Evolutionary conservation across 495 filamentous ascomycete species (phyloP), one percentile per base, ranked within the genome.

Genomic region (Penicillium crystallinum): DNA sequence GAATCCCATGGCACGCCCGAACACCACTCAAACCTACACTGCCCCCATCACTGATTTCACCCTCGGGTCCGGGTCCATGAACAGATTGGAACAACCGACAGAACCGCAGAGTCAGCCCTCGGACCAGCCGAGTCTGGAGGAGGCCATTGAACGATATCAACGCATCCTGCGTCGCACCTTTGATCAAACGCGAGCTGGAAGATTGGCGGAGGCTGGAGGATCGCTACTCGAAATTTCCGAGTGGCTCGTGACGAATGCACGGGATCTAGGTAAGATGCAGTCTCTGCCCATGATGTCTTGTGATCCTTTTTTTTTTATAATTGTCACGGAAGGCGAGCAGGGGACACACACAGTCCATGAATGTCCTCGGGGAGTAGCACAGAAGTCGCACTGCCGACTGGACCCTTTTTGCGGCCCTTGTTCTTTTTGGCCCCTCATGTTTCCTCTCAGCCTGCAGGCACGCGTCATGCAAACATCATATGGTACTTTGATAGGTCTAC

Each of bases 231-330:
- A 84, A 50, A 81, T 96, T 56, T 95, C 91, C 19, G 81, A 88
- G 51, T 97, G 90, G 88, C 73, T 98, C 38, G 70, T 96, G 54
- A 79, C 83, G 37, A 86, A 91, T 69, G 89, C 88, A 31, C 83
- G 82, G 59, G 83, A 88, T 52, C 75, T 98, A 63, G 91, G 93
- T 97, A 82, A 70, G 88, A 71, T 67, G 34, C 48, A 47, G 40
- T 52, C 58, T 48, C 54, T 49, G 63, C 6, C 3, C 49, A 27
- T 49, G 27, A 44, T 56, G 3, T 7, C 23, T 27, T 27, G 3
- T 27, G 23, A 27, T 27, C 7, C 7, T 27, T 27, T 27, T 27
- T 27, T 17, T 39, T 46, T 48, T 23, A 22, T 23, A 11, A 1
- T 14, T 18, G 3, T 21, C 12, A 10, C n/a, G n/a, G 22, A 23